Evolutionary conservation across 2,329 filamentous ascomycete species (phyloP), one percentile per base, ranked within the genome.

Genomic region (Penicillium sp.): DNA sequence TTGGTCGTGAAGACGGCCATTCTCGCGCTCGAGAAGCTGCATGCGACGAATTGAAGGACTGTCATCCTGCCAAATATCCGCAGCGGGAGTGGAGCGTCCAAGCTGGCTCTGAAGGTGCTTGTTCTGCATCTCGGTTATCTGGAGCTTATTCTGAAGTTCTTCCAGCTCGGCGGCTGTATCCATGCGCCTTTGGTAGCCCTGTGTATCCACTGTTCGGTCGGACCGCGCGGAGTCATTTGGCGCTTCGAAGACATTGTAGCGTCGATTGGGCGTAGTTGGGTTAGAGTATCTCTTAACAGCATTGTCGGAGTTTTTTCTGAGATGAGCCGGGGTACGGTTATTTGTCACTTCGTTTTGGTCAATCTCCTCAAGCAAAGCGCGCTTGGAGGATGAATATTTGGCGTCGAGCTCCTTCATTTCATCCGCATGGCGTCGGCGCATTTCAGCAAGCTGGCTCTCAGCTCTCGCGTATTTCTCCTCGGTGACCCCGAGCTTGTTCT

Each of bases 51-150:
- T 71, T 2, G 90, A 93, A 1, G 90, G 90, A 63, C 87, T 93
- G 42, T 94, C 87, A 39, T 93, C 88, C 54, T 85, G 78, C 71
- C 79, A 84, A 35, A 77, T 72, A 54, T 89, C 87, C 25, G 82
- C 82, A 6, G 75, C 76, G 3, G 87, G 84, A 0, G 84, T 86
- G 10, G 77, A 77, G 45, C 89, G 85, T 38, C 93, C 89, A 40
- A 97, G 78, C 69, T 97, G 91, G 68, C 85, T 91, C 69, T 96
- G 90, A 6, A 97, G 83, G 67, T 97, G 92, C 34, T 89, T 86
- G 73, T 96, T 97, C 65, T 95, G 90, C 90, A 97, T 96, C 72
- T 97, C 89, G 5, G 89, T 87, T 71, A 97, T 85, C 68, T 97
- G 93, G 49, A 97, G 82, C 70, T 96, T 91, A 70, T 95, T 97